Conservation (phyloP, 169 alveolate genomes). For the Cardiosporidium cionae region DNA sequence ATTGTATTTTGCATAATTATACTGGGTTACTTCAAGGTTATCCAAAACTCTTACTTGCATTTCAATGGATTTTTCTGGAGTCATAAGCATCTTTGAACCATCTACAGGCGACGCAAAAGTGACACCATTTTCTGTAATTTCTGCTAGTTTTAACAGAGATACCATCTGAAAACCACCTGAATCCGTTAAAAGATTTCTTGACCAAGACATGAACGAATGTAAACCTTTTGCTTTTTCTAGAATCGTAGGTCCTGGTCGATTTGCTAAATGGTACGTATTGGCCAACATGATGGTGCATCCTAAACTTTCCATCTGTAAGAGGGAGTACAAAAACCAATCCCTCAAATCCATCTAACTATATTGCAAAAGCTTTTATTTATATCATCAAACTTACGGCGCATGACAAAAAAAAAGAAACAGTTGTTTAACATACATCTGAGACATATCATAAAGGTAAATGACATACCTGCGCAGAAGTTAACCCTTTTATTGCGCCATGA, state of each 20-base stretch:
- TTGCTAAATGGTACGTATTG: conserved; percentile 94
- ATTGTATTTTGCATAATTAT: not conserved
- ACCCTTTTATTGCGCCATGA: conserved; percentile 83
- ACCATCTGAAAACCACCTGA: conserved; percentile 91
- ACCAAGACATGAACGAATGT: conserved; percentile 87
- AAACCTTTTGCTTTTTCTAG: conserved; percentile 82
- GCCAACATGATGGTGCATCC: conserved; percentile 85
- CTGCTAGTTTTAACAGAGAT: conserved; percentile 73
- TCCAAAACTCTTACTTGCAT: conserved; percentile 46
- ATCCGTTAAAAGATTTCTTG: conserved; percentile 89
- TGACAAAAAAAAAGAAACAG: not conserved
- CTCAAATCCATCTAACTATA: too few relatives aligned
- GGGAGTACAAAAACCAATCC: too few relatives aligned
- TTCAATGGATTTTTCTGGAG: conserved; percentile 92
- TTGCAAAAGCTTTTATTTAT: too few relatives aligned
- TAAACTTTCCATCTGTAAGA: too few relatives aligned
- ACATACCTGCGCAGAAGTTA: conserved; percentile 30
- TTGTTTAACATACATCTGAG: not conserved
- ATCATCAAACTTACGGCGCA: not conserved
- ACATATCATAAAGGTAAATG: too few relatives aligned
- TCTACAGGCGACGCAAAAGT: conserved; percentile 64
- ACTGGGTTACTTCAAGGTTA: not conserved
- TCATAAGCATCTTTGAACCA: conserved; percentile 60
- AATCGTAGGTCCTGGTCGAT: conserved; percentile 86
- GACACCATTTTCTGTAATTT: conserved; percentile 91